phyloP scores from a whole-genome alignment of 2,329 filamentous ascomycete genomes.

The Penicillium freii region DNA sequence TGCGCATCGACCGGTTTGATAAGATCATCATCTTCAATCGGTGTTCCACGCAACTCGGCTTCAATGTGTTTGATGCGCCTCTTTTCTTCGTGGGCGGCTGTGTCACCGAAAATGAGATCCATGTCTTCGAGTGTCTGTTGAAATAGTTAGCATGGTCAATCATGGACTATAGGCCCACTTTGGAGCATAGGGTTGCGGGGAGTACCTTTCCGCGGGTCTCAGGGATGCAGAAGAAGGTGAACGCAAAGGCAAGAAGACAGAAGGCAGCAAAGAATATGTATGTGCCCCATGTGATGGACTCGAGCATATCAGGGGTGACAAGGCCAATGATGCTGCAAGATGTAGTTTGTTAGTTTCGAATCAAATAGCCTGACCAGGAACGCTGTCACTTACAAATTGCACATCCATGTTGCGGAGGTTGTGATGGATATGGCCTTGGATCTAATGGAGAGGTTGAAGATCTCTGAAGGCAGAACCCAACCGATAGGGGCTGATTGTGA shows the following conservation, averaged over 20 bases:
- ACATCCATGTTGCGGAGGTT: constrained; percentile 42
- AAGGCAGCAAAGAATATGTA: constrained; percentile 43
- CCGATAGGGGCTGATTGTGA: constrained; percentile 33
- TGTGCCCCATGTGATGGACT: constrained; percentile 38
- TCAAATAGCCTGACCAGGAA: not conserved
- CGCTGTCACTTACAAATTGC: constrained; percentile 34
- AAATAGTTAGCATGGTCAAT: not conserved
- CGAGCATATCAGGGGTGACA: constrained; percentile 40
- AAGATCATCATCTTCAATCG: constrained; percentile 19
- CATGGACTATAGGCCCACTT: not conserved
- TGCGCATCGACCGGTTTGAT: constrained; percentile 25
- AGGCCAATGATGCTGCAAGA: constrained; percentile 35
- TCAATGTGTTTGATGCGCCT: constrained; percentile 41
- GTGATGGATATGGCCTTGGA: constrained; percentile 42
- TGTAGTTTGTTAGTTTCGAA: not conserved
- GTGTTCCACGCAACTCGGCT: constrained; percentile 33
- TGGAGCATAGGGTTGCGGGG: not conserved
- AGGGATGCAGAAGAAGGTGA: constrained; percentile 38
- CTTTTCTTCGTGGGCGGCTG: constrained; percentile 39
- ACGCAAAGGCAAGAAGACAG: constrained; percentile 35
- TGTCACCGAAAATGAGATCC: constrained; percentile 49
- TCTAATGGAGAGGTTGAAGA: constrained; percentile 40
- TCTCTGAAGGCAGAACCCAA: constrained; percentile 42
- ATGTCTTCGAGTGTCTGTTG: constrained; percentile 55
- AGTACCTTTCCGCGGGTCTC: constrained; percentile 38